phyloP scores from a whole-genome alignment of 345 rosid genomes.

The Limnanthes douglasii region DNA sequence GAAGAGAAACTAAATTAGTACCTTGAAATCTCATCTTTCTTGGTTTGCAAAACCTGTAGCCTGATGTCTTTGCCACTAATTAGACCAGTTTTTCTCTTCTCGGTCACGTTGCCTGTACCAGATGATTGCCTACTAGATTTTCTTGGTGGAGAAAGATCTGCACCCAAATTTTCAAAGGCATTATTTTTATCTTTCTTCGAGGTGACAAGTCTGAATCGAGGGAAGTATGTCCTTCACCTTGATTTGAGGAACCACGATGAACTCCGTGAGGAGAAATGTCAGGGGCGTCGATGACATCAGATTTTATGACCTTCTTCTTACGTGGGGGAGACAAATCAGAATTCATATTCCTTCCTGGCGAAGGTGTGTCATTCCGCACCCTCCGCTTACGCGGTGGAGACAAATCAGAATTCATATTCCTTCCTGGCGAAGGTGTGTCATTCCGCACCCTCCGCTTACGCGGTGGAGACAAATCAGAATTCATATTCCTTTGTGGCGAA shows the following conservation, averaged over 20 bases:
- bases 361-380: constrained; percentile 20
- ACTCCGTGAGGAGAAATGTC: constrained; percentile 23
- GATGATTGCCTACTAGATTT: constrained; percentile 25
- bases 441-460: constrained; percentile 3
- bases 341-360: constrained; percentile 13
- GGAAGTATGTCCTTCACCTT: constrained; percentile 6
- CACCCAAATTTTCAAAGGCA: constrained; percentile 12
- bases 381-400: constrained; percentile 28
- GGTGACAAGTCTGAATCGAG: constrained; percentile 36
- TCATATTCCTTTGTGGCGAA: too few species aligned
- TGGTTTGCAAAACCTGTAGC: constrained; percentile 42
- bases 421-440: too few species aligned
- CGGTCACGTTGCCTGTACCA: constrained; percentile 21
- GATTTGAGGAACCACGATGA: not conserved
- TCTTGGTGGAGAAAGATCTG: constrained; percentile 48
- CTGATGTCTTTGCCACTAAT: constrained; percentile 49
- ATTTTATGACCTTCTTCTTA: constrained; percentile 10
- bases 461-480: too few species aligned
- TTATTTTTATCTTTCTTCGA: constrained; percentile 22
- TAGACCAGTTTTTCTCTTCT: constrained; percentile 42
- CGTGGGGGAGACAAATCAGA: constrained; percentile 36
- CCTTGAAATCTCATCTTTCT: constrained; percentile 47
- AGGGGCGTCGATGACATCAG: constrained; percentile 12
- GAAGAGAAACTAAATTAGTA: constrained; percentile 11
- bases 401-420: constrained; percentile 18